These are phyloP conservation scores for Scedosporium aurantiacum DNA, from an alignment of 2,329 filamentous ascomycete genomes.

Conservation along the genomic window DNA sequence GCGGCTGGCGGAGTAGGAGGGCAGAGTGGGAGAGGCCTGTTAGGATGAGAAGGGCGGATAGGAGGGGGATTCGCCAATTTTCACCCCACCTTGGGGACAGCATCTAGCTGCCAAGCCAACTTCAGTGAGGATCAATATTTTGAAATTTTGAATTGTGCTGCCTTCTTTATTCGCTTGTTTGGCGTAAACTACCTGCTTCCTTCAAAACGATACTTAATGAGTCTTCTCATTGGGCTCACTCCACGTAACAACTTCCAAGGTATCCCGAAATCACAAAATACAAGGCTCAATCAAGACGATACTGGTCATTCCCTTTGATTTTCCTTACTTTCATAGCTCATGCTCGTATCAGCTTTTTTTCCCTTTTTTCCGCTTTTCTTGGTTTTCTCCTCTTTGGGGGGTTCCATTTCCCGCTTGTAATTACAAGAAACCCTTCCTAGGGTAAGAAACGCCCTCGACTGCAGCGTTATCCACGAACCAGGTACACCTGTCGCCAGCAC, in stretches of 20 bases:
- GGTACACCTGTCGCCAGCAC: conserved; percentile 72
- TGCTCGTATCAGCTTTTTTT: neutral
- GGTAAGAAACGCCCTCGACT: conserved; percentile 74
- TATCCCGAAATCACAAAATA: neutral
- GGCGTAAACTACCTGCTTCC: too few species aligned
- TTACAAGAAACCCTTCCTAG: conserved; percentile 55
- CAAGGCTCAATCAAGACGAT: neutral
- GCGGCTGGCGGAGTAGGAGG: too few species aligned
- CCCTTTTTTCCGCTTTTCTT: neutral
- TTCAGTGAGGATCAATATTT: too few species aligned
- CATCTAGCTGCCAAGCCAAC: too few species aligned
- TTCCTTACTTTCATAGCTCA: neutral
- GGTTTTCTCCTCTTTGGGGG: neutral
- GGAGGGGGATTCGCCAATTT: too few species aligned
- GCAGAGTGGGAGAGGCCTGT: too few species aligned
- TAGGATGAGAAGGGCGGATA: neutral
- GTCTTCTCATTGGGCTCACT: neutral
- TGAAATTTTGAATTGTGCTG: too few species aligned
- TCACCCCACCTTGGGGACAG: too few species aligned
- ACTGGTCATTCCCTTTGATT: neutral
- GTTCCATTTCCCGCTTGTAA: neutral
- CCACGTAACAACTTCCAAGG: neutral
- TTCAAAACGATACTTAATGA: too few species aligned
- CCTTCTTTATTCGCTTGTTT: too few species aligned
- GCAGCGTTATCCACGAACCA: conserved; percentile 91